These are phyloP conservation scores for Cutaneotrichosporon sp. DNA, from an alignment of 1,284 basidiomycete genomes.

Conservation along the genomic window DNA sequence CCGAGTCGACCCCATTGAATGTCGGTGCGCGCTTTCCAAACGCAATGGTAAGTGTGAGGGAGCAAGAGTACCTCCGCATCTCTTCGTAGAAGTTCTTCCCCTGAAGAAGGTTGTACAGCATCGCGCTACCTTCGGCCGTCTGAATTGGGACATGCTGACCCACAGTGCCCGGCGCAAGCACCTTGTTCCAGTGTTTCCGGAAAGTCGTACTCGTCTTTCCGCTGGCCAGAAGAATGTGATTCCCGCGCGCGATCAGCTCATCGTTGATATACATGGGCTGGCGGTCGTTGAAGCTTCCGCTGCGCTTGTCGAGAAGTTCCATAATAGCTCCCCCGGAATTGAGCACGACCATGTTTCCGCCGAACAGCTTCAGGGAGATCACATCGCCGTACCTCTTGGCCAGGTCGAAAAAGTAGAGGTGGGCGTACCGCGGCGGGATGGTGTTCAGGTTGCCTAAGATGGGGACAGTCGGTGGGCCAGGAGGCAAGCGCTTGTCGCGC, in stretches of 20 bases:
- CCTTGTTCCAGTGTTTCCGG: constrained; percentile 10
- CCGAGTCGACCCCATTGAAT: constrained; percentile 1
- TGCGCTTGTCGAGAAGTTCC: constrained; percentile 9
- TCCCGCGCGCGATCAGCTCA: constrained; percentile 4
- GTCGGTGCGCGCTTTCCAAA: constrained; percentile 12
- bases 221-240: constrained; percentile 9
- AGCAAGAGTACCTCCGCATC: constrained; percentile 10
- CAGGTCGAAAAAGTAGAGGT: constrained; percentile 6
- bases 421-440: constrained; percentile 10
- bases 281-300: constrained; percentile 8
- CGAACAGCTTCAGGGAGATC: constrained; percentile 7
- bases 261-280: constrained; percentile 8
- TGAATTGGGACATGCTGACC: constrained; percentile 6
- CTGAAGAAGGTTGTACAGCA: constrained; percentile 8
- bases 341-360: constrained; percentile 11
- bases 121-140: constrained; percentile 5
- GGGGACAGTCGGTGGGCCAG: constrained; percentile 6
- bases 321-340: constrained; percentile 5
- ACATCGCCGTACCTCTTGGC: constrained; percentile 8
- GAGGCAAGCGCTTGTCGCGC: constrained; percentile 6
- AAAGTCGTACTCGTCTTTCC: constrained; percentile 1
- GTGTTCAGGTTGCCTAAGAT: constrained; percentile 9
- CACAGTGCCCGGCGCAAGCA: neutral
- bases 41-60: constrained; percentile 4
- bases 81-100: constrained; percentile 11